phyloP scores from a whole-genome alignment of 768 basidiomycete genomes.

The Mycena chlorophos region DNA sequence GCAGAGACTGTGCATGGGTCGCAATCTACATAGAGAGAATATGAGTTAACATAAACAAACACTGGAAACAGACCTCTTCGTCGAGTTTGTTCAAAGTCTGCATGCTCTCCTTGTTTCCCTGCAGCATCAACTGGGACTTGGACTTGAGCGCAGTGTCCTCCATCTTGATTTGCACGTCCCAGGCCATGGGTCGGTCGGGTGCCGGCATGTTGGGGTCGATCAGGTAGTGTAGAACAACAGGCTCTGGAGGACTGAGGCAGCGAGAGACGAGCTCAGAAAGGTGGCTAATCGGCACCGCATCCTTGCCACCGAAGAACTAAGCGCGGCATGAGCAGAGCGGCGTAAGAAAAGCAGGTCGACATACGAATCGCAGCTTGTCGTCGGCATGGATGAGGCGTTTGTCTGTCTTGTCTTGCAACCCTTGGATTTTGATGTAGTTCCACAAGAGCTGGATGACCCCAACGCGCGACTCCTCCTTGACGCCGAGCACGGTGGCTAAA shows the following conservation, averaged over 20 bases:
- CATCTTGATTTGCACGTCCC: conserved; percentile 86
- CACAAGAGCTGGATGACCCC: conserved; percentile 83
- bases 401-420: conserved; percentile 81
- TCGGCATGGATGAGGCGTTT: conserved; percentile 69
- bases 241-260: conserved; percentile 73
- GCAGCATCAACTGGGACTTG: conserved; percentile 71
- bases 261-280: conserved; percentile 86
- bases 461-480: conserved; percentile 82
- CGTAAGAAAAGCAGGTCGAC: conserved; percentile 15
- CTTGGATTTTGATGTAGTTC: conserved; percentile 88
- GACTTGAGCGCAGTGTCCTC: conserved; percentile 77
- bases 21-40: conserved; percentile 57
- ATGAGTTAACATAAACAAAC: neutral
- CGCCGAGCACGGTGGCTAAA: conserved; percentile 63
- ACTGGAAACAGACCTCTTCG: conserved; percentile 69
- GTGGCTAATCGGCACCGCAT: conserved; percentile 72
- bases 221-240: conserved; percentile 76
- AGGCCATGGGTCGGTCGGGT: conserved; percentile 73
- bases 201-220: conserved; percentile 62
- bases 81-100: conserved; percentile 73
- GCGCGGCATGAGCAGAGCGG: neutral
- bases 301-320: conserved; percentile 50
- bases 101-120: conserved; percentile 68
- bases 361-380: conserved; percentile 63
- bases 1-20: conserved; percentile 78